These are phyloP conservation scores for Cyclanthera cordifolia DNA, from an alignment of 306 rosid species.

Conservation along the genomic window DNA sequence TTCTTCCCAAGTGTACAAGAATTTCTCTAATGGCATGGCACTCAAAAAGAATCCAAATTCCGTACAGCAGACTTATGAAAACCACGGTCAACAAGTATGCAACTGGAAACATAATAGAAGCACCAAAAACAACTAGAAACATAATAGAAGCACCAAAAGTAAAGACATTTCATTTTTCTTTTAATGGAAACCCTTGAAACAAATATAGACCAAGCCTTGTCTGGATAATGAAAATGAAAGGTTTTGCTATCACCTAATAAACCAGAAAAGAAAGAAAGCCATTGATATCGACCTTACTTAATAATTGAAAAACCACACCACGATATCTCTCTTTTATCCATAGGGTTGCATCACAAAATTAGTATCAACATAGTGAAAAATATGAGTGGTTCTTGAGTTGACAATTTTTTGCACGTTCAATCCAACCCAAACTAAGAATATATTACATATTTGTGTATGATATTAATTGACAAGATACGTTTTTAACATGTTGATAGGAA, in stretches of 20 bases:
- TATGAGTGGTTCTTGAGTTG: no score
- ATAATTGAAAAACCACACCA: background rate
- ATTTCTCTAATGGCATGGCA: constrained; percentile 3
- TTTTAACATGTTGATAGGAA: no score
- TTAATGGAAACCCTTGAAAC: background rate
- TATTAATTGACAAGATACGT: no score
- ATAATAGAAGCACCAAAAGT: background rate
- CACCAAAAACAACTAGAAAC: background rate
- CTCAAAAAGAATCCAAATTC: background rate
- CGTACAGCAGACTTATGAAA: background rate
- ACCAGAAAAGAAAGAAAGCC: constrained; percentile 5
- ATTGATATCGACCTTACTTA: background rate
- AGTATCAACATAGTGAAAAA: background rate
- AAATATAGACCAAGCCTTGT: constrained; percentile 8
- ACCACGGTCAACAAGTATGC: no score
- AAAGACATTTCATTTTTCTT: background rate
- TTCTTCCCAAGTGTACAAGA: background rate
- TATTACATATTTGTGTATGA: no score
- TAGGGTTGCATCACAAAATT: background rate
- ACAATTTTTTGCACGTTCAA: no score
- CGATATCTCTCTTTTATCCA: background rate
- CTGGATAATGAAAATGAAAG: background rate
- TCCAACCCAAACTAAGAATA: no score
- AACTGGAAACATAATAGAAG: background rate
- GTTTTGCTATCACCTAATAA: background rate